These are phyloP conservation scores for Debaryomycetaceae sp. DNA, from an alignment of 1,139 yeast species.

Conservation along the genomic window DNA sequence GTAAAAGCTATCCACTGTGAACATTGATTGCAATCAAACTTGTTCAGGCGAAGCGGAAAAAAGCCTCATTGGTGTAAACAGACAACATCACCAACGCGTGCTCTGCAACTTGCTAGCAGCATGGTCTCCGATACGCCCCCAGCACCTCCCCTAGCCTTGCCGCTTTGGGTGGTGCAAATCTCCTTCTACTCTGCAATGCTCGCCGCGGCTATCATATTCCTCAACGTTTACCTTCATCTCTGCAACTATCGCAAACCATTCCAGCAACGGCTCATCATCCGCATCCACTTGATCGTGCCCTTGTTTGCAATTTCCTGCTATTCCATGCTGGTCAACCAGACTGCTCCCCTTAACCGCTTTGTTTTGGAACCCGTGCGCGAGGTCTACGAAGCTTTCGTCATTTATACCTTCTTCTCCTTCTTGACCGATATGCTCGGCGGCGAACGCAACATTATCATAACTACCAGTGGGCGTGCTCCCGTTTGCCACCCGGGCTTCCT, in stretches of 20 bases:
- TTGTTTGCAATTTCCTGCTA: constrained; percentile 46
- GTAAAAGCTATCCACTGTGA: no score
- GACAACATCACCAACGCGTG: no score
- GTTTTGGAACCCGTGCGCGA: constrained; percentile 73
- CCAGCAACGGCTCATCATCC: constrained; percentile 75
- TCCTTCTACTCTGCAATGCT: constrained; percentile 25
- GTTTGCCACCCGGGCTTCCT: constrained; percentile 59
- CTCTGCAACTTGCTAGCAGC: no score
- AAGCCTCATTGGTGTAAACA: no score
- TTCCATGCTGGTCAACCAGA: constrained; percentile 36
- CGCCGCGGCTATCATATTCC: constrained; percentile 22
- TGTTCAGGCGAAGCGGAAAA: no score
- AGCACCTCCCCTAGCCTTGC: constrained; percentile 10
- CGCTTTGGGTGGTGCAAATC: constrained; percentile 22
- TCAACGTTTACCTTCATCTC: constrained; percentile 24
- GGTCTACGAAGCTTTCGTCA: constrained; percentile 90
- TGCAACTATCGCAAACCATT: constrained; percentile 75
- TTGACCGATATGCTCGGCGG: constrained; percentile 85
- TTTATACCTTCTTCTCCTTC: constrained; percentile 81
- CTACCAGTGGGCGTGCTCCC: constrained; percentile 66
- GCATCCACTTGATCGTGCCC: constrained; percentile 67
- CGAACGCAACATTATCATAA: constrained; percentile 69
- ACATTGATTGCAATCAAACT: no score
- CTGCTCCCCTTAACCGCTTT: constrained; percentile 24
- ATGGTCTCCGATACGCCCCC: constrained; percentile 1